Conservation (phyloP, 164 flowering plant genomes). For the Nymphaea thermarum region DNA sequence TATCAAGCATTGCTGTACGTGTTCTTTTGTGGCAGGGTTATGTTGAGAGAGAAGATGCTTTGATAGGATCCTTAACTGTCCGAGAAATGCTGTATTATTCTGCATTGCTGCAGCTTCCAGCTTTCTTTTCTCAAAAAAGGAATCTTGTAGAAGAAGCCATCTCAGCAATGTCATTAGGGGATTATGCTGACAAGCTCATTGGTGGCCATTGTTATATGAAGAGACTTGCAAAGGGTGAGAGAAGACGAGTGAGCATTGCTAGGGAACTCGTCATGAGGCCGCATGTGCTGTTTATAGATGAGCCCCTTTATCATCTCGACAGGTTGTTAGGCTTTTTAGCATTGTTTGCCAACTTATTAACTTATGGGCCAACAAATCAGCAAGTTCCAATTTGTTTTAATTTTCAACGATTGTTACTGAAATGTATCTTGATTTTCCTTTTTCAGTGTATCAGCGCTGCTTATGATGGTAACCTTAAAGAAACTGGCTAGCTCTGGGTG, state of each 20-base stretch:
- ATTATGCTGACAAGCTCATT: constrained; percentile 78
- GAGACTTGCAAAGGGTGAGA: constrained; percentile 86
- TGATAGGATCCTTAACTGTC: constrained; percentile 91
- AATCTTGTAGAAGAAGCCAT: constrained; percentile 93
- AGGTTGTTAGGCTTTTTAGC: constrained; percentile 31
- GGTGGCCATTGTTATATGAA: constrained; percentile 95
- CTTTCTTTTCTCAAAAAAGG: constrained; percentile 71
- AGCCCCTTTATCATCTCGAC: constrained; percentile 99
- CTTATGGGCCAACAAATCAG: no score
- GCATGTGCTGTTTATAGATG: constrained; percentile 78
- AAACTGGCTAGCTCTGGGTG: constrained; percentile 96
- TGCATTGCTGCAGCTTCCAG: constrained; percentile 90
- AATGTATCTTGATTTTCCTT: not conserved
- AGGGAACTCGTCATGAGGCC: constrained; percentile 98
- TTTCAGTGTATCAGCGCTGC: constrained; percentile 88
- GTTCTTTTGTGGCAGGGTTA: constrained; percentile 51
- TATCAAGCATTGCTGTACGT: not conserved
- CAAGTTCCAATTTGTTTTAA: no score
- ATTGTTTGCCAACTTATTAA: no score
- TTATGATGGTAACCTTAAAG: constrained; percentile 99
- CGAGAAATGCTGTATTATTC: constrained; percentile 90
- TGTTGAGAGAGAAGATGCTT: constrained; percentile 70
- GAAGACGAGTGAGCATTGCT: constrained; percentile 92
- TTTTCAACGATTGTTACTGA: no score
- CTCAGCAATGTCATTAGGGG: constrained; percentile 83